phyloP scores from a whole-genome alignment of 2,329 filamentous ascomycete species.

The Mycosphaerella sp. region DNA sequence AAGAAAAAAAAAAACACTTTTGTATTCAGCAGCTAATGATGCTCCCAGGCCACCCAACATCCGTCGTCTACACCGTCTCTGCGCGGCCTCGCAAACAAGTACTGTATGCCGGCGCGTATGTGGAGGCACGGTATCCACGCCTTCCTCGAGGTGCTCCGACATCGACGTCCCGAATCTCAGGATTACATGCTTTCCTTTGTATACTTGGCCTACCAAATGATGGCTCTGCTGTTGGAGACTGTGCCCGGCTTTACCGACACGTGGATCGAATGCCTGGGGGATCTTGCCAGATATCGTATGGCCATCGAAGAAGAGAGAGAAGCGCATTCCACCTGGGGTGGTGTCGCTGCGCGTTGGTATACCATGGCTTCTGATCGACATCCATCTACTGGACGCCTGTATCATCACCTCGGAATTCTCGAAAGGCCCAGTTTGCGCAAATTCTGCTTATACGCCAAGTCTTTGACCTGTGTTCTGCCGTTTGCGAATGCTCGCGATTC shows the following conservation, averaged over 20 bases:
- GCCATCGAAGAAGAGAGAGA: constrained; percentile 80
- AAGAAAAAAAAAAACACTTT: no score
- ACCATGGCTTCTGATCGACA: constrained; percentile 70
- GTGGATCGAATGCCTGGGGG: constrained; percentile 90
- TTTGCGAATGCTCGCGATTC: constrained; percentile 64
- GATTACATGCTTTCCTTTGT: constrained; percentile 92
- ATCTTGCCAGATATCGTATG: constrained; percentile 81
- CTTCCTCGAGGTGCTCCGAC: constrained; percentile 49
- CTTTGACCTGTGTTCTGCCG: constrained; percentile 59
- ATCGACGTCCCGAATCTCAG: constrained; percentile 65
- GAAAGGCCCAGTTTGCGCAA: constrained; percentile 66
- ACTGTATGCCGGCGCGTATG: constrained; percentile 88
- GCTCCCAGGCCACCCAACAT: constrained; percentile 63
- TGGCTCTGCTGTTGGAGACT: constrained; percentile 78
- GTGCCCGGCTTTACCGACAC: constrained; percentile 77
- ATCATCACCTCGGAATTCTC: constrained; percentile 80
- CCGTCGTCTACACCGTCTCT: constrained; percentile 66
- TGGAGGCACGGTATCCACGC: constrained; percentile 81
- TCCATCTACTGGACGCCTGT: constrained; percentile 69
- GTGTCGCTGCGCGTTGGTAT: constrained; percentile 78
- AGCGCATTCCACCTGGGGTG: constrained; percentile 65
- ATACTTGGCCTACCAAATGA: constrained; percentile 82
- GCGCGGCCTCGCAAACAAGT: constrained; percentile 65
- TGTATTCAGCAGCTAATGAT: neutral
- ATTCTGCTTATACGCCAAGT: constrained; percentile 65